Evolutionary conservation across 768 basidiomycete genomes (phyloP), one percentile per base, ranked within the genome.

Genomic region (Kwoniella sp.): DNA sequence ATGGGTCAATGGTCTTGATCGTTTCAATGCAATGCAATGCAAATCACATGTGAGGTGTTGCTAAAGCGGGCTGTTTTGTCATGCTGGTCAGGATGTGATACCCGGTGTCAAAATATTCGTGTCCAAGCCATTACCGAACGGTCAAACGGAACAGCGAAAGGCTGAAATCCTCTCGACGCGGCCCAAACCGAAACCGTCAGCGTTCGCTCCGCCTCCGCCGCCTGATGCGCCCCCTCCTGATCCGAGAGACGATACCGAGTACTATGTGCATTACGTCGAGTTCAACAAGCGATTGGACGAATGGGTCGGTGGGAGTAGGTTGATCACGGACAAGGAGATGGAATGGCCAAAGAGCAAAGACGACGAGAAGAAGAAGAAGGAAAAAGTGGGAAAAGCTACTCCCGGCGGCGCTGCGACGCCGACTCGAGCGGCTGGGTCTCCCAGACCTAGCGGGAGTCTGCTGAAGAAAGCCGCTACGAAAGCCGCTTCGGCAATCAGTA

Each of bases 261-360:
- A 88, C 84, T 99, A 98, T 76, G 92, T 98, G 22, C 96, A 99
- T 77, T 99, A 95, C 89, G 93, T 97, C 73, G 88, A 92, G 70
- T 98, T 97, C 86, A 99, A 99, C 84, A 99, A 99, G 81, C 93
- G 96, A 68, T 84, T 98, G 45, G 96, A 99, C 78, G 96, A 96
- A 60, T 99, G 96, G 96, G 89, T 99, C 25, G 83, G 90, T 15
- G 92, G 91, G 17, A 89, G 90, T 0, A 87, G 95, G 45, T 86
- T 99, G 62, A 86, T 98, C 47, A 84, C 94, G 51, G 85, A 83
- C 65, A 86, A 89, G 69, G 93, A 96, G 76, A 85, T 99, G 69
- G 93, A 98, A 81, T 95, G 92, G 93, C 95, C 96, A 2, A 70
- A 78, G 15, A 68, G 81, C 0, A 67, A 72, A 65, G 72, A 73